Conservation (phyloP, 805 yeast species). For the Yarrowia phangngaensis region DNA sequence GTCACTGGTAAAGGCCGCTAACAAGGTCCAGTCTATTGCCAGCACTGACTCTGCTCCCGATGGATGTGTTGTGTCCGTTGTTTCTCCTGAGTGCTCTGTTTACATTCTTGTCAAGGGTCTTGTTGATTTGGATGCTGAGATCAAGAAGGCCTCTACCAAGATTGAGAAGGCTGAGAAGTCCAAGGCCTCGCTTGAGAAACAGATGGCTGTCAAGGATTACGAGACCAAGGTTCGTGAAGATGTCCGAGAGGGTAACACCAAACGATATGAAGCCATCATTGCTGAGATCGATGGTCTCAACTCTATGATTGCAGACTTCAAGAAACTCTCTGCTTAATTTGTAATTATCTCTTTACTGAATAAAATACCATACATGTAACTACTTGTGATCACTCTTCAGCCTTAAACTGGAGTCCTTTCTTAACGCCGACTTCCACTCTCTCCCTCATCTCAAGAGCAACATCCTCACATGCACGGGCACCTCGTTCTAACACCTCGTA, state of each 20-base stretch:
- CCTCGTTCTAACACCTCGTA: conserved; percentile 52
- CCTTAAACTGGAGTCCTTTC: neutral
- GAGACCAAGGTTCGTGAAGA: conserved; percentile 77
- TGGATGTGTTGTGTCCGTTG: conserved; percentile 85
- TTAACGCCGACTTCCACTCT: conserved; percentile 48
- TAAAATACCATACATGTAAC: neutral
- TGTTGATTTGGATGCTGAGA: conserved; percentile 88
- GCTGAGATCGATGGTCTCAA: conserved; percentile 91
- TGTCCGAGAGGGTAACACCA: conserved; percentile 71
- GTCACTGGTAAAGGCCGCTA: conserved; percentile 87
- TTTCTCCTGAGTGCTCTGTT: conserved; percentile 75
- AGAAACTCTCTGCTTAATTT: conserved; percentile 57
- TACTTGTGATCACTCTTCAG: conserved; percentile 6
- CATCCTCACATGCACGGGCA: conserved; percentile 45
- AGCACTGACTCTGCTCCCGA: conserved; percentile 59
- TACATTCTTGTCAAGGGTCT: conserved; percentile 92
- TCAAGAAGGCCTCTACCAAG: conserved; percentile 75
- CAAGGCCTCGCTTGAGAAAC: conserved; percentile 62
- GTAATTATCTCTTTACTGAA: conserved; percentile 32
- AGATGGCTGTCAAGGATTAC: conserved; percentile 68
- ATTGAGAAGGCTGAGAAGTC: conserved; percentile 60
- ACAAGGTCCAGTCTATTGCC: conserved; percentile 60
- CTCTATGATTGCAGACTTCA: conserved; percentile 78
- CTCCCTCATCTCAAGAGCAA: conserved; percentile 48
- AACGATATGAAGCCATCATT: conserved; percentile 60